These are phyloP conservation scores for Malbranchea cinnamomea DNA, from an alignment of 2,329 filamentous ascomycete genomes.

Conservation along the genomic window DNA sequence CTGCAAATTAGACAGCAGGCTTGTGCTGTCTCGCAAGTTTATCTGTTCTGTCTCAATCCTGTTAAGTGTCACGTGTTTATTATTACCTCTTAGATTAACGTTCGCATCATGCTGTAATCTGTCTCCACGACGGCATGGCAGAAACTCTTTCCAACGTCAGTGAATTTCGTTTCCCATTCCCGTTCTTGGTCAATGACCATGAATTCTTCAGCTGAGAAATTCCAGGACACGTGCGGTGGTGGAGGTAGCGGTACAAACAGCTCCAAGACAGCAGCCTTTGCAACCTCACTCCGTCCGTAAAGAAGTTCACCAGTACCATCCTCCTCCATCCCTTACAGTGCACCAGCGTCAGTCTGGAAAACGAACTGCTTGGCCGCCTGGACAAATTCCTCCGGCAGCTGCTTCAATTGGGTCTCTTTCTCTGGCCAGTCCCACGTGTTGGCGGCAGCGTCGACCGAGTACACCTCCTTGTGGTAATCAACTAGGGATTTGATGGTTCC, in stretches of 20 bases:
- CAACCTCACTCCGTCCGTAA: slow-evolving; percentile 78
- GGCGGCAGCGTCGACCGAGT: slow-evolving; percentile 76
- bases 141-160: no score
- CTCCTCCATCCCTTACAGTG: slow-evolving; percentile 88
- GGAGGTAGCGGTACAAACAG: slow-evolving; percentile 75
- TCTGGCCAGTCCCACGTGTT: slow-evolving; percentile 89
- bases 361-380: slow-evolving; percentile 96
- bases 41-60: no score
- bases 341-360: slow-evolving; percentile 77
- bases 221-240: no score
- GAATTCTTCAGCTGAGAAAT: no score
- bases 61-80: no score
- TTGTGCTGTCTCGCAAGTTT: no score
- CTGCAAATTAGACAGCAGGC: no score
- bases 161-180: no score
- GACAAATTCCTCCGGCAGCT: slow-evolving; percentile 88
- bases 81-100: no score
- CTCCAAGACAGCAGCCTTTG: slow-evolving; percentile 70
- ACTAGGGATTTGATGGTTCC: slow-evolving; percentile 88
- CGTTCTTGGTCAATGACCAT: no score
- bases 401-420: slow-evolving; percentile 91
- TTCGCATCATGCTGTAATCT: no score
- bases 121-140: no score
- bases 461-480: slow-evolving; percentile 90
- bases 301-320: slow-evolving; percentile 88